Conservation (phyloP, 371 early-diverging fungal species). For the Haplosporangium sp. region DNA sequence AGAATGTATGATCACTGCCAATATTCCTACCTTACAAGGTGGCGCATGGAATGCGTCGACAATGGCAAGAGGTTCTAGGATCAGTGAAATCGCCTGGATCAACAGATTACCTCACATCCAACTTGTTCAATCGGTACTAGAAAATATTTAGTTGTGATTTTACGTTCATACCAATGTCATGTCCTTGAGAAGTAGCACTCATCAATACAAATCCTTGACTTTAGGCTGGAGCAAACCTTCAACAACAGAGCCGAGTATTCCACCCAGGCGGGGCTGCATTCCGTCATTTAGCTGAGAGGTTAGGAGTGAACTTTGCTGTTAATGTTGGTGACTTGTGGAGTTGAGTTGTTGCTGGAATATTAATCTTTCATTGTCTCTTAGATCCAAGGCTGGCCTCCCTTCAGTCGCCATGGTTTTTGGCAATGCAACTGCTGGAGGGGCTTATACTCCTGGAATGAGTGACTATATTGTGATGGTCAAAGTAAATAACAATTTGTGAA, state of each 20-base stretch:
- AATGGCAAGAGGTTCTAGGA: constrained; percentile 65
- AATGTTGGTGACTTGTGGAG: neutral
- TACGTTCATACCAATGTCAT: neutral
- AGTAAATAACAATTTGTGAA: constrained; percentile 39
- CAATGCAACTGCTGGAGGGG: constrained; percentile 84
- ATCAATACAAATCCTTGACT: neutral
- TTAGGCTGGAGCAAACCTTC: constrained; percentile 81
- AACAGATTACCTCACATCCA: constrained; percentile 72
- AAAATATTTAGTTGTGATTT: neutral
- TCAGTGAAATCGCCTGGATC: constrained; percentile 69
- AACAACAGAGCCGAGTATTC: constrained; percentile 80
- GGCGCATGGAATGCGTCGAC: constrained; percentile 77
- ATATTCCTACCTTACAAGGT: constrained; percentile 72
- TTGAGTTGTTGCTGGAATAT: neutral
- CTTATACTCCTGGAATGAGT: constrained; percentile 81
- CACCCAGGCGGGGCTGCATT: constrained; percentile 81
- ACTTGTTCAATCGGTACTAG: constrained; percentile 68
- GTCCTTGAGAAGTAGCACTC: too few relatives aligned
- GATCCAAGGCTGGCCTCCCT: constrained; percentile 78
- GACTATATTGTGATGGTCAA: constrained; percentile 84
- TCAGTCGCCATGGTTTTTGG: constrained; percentile 81
- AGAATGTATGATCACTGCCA: constrained; percentile 74
- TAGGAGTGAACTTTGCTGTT: constrained; percentile 5
- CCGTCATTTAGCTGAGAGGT: constrained; percentile 73
- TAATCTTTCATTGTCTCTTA: constrained; percentile 21